These are phyloP conservation scores for Dendryphion nanum DNA, from an alignment of 2,329 filamentous ascomycete species.

Conservation along the genomic window DNA sequence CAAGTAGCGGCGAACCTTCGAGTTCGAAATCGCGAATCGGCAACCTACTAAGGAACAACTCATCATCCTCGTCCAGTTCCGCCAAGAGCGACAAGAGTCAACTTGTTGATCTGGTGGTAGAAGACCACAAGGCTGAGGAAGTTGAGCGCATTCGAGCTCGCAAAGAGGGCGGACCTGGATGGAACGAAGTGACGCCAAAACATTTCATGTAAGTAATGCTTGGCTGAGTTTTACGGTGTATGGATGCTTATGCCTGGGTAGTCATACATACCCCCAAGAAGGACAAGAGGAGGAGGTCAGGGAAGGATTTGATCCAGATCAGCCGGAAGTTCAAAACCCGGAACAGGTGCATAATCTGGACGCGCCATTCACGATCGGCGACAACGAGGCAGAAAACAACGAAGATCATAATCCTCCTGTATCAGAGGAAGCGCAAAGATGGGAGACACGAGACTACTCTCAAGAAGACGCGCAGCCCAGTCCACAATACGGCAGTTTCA, in stretches of 20 bases:
- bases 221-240: neutral
- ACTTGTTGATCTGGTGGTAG: conserved; percentile 65
- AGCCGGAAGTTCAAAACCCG: conserved; percentile 42
- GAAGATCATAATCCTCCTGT: conserved; percentile 36
- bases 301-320: conserved; percentile 55
- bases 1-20: conserved; percentile 33
- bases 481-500: conserved; percentile 43
- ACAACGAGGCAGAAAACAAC: conserved; percentile 37
- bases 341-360: conserved; percentile 46
- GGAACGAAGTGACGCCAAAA: conserved; percentile 57
- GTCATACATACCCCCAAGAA: conserved; percentile 47
- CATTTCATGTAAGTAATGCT: conserved; percentile 53
- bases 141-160: conserved; percentile 60
- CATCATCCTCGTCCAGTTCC: conserved; percentile 46
- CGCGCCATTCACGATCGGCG: conserved; percentile 44
- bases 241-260: conserved; percentile 23
- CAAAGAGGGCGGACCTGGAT: conserved; percentile 61
- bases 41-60: conserved; percentile 47
- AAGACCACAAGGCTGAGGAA: conserved; percentile 62
- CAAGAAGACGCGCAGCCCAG: conserved; percentile 16
- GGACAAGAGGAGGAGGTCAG: conserved; percentile 52
- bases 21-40: conserved; percentile 33
- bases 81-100: conserved; percentile 59
- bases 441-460: conserved; percentile 40
- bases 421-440: conserved; percentile 44